A percentile compares a stretch with the other conserved stretches of the same genome.
Conservation (phyloP, 305 asterid genomes). For the Salvia sclarea region DNA sequence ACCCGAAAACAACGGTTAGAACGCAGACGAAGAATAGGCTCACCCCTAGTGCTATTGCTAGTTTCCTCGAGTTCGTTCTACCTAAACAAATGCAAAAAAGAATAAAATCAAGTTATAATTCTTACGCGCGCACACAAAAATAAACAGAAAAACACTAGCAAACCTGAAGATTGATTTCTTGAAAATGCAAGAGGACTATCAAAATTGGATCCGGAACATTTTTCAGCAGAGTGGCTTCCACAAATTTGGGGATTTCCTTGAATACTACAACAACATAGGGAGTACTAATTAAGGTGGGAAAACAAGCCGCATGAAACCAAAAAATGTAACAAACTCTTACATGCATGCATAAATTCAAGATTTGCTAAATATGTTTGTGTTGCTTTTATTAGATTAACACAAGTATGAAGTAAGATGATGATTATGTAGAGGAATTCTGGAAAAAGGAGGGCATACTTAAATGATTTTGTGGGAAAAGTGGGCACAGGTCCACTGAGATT, state of each 20-base stretch:
- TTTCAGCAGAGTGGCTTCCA: slow-evolving; percentile 64
- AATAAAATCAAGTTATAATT: neutral
- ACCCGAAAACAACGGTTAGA: slow-evolving; percentile 38
- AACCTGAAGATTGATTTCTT: slow-evolving; percentile 57
- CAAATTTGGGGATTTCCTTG: slow-evolving; percentile 85
- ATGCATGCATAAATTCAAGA: slow-evolving; percentile 25
- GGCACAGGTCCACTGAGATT: slow-evolving; percentile 91
- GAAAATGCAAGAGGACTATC: slow-evolving; percentile 59
- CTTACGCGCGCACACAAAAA: neutral
- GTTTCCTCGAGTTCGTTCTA: slow-evolving; percentile 51
- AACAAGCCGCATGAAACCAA: neutral
- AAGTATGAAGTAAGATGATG: slow-evolving; percentile 2
- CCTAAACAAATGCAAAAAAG: slow-evolving; percentile 37
- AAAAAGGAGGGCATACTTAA: slow-evolving; percentile 59
- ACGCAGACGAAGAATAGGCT: slow-evolving; percentile 57
- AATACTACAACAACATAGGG: slow-evolving; percentile 42
- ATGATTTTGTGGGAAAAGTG: slow-evolving; percentile 74
- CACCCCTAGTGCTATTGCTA: slow-evolving; percentile 74
- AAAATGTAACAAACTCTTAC: neutral
- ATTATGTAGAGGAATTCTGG: slow-evolving; percentile 17
- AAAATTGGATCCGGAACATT: slow-evolving; percentile 58
- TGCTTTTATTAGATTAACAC: slow-evolving; percentile 3
- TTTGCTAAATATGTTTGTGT: slow-evolving; percentile 16
- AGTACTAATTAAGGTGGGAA: neutral
- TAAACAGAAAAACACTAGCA: slow-evolving; percentile 26